A percentile compares a stretch with the other conserved stretches of the same genome.
These are phyloP conservation scores for Backusella psychrophila DNA, from an alignment of 192 early-diverging fungal species.

Conservation along the genomic window DNA sequence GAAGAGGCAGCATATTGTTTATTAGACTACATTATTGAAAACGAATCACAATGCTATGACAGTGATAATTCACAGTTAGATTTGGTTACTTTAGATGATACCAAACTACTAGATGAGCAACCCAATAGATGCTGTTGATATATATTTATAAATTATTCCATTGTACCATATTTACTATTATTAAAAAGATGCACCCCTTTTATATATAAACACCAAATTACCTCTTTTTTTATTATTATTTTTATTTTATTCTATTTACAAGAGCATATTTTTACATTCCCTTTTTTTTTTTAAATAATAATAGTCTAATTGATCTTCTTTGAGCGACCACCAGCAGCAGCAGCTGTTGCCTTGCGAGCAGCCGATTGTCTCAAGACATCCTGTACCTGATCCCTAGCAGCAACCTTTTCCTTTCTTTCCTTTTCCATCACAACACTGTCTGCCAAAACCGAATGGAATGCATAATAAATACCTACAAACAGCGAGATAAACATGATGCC, in stretches of 20 bases:
- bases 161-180: not conserved
- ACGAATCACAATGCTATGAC: not conserved
- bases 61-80: not conserved
- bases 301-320: not conserved
- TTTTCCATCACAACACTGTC: slow-evolving; percentile 36
- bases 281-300: too few relatives aligned
- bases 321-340: not conserved
- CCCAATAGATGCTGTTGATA: not conserved
- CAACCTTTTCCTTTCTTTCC: slow-evolving; percentile 16
- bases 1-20: slow-evolving; percentile 41
- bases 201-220: not conserved
- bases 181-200: too few relatives aligned
- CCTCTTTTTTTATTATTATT: not conserved
- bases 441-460: slow-evolving; percentile 29
- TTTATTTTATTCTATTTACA: not conserved
- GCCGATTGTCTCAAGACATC: slow-evolving; percentile 3
- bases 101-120: not conserved
- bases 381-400: slow-evolving; percentile 7
- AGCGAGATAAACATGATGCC: slow-evolving; percentile 8
- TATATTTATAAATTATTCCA: not conserved
- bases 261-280: not conserved
- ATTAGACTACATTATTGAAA: not conserved
- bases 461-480: slow-evolving; percentile 28
- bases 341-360: not conserved
- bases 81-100: not conserved